These are phyloP conservation scores for Rhexocercosporidium sp. DNA, from an alignment of 2,329 filamentous ascomycete species.

Conservation along the genomic window DNA sequence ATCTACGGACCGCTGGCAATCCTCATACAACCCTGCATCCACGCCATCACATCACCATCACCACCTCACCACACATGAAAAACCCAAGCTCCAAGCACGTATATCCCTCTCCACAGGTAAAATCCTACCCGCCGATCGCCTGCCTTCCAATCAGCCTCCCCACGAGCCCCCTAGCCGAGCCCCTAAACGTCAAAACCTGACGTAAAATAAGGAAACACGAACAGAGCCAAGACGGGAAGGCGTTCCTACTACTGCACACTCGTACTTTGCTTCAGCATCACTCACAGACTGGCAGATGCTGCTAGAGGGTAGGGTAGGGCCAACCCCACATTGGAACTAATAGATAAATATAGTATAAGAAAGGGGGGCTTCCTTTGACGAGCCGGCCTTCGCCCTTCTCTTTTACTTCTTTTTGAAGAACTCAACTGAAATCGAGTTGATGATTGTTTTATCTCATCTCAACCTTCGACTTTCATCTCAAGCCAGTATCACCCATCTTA, in stretches of 20 bases:
- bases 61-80: not conserved
- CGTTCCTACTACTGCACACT: not conserved
- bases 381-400: too few species aligned
- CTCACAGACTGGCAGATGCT: too few species aligned
- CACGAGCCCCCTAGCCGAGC: not conserved
- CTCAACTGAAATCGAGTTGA: not conserved
- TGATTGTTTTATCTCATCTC: not conserved
- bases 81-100: not conserved
- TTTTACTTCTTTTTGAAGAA: not conserved
- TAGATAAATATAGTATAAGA: not conserved
- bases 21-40: not conserved
- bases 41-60: not conserved
- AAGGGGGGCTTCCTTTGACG: not conserved
- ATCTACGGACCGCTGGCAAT: too few species aligned
- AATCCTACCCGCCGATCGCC: not conserved
- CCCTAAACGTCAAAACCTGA: not conserved
- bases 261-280: not conserved
- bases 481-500: not conserved
- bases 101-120: not conserved
- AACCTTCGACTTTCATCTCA: not conserved
- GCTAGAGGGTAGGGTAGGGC: not conserved
- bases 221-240: slow-evolving; percentile 1
- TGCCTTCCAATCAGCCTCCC: not conserved
- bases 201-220: not conserved
- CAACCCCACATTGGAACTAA: not conserved